Evolutionary conservation across 805 yeast genomes (phyloP).

Genomic region (Kodamaea neixiangensis): DNA sequence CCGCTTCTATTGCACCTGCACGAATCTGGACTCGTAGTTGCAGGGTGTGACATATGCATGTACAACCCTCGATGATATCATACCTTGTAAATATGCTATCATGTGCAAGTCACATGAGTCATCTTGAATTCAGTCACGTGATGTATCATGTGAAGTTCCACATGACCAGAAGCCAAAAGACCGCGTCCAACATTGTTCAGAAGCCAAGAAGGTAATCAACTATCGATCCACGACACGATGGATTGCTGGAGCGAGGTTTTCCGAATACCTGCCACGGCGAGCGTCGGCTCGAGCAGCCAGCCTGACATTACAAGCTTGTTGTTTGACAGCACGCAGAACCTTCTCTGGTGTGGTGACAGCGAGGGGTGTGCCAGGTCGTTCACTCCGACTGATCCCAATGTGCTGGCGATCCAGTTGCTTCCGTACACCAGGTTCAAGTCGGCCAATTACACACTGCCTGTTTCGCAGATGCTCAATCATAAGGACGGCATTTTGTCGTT

Average conservation of each 20-base stretch:
- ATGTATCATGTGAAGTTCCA: not conserved
- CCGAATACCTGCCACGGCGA: constrained; percentile 15
- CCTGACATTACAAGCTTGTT: constrained; percentile 26
- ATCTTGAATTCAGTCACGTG: not conserved
- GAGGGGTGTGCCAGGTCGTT: constrained; percentile 48
- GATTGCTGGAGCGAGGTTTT: constrained; percentile 19
- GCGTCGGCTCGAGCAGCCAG: not conserved
- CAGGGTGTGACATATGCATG: not conserved
- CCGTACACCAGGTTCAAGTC: constrained; percentile 41
- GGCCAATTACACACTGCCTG: constrained; percentile 20
- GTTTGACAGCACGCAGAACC: constrained; percentile 74
- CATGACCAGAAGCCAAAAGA: not conserved
- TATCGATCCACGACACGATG: constrained; percentile 8
- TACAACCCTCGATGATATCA: not conserved
- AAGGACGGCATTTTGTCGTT: constrained; percentile 37
- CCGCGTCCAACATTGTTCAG: not conserved
- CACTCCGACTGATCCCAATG: constrained; percentile 18
- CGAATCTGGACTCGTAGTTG: not conserved
- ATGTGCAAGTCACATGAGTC: no score
- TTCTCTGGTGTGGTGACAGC: constrained; percentile 84
- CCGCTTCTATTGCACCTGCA: not conserved
- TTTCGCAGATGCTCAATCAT: constrained; percentile 32
- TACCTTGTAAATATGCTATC: not conserved
- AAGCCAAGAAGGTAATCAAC: not conserved
- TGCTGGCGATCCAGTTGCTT: constrained; percentile 23